Percentiles rank a stretch among this genome's conserved stretches.
These are phyloP conservation scores for Orbilia ellipsospora DNA, from an alignment of 2,329 filamentous ascomycete species.

Conservation along the genomic window DNA sequence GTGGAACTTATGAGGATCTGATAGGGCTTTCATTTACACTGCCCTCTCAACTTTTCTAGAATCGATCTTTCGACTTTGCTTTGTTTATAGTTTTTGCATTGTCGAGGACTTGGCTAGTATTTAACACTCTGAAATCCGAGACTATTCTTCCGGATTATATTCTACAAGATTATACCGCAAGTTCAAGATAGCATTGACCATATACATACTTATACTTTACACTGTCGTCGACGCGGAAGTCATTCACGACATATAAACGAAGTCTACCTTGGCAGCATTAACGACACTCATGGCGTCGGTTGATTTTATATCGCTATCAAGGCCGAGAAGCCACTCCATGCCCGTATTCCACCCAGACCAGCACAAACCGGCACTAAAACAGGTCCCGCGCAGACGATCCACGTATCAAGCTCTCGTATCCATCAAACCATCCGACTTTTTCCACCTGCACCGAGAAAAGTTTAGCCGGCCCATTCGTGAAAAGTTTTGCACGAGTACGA, in stretches of 20 bases:
- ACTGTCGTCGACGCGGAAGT: too few species aligned
- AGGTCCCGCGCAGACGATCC: conserved; percentile 31
- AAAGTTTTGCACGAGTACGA: not conserved
- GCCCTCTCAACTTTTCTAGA: not conserved
- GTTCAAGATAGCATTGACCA: too few species aligned
- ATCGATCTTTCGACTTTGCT: not conserved
- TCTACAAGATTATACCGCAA: too few species aligned
- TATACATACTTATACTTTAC: too few species aligned
- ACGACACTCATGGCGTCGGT: conserved; percentile 6
- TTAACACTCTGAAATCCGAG: not conserved
- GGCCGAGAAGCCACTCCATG: conserved; percentile 49
- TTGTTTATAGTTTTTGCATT: not conserved
- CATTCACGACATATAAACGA: too few species aligned
- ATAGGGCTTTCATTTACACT: too few species aligned
- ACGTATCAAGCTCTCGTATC: conserved; percentile 37
- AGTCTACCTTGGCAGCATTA: too few species aligned
- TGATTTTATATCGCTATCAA: not conserved
- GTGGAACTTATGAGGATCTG: conserved; percentile 1
- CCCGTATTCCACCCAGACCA: conserved; percentile 38
- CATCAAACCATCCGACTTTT: conserved; percentile 28
- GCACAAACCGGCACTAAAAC: conserved; percentile 35
- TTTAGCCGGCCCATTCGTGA: conserved; percentile 12
- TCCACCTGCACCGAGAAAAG: conserved; percentile 30
- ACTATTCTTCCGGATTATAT: not conserved
- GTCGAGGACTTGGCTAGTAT: not conserved